These are phyloP conservation scores for Delonix regia DNA, from an alignment of 306 rosid species.

Conservation along the genomic window DNA sequence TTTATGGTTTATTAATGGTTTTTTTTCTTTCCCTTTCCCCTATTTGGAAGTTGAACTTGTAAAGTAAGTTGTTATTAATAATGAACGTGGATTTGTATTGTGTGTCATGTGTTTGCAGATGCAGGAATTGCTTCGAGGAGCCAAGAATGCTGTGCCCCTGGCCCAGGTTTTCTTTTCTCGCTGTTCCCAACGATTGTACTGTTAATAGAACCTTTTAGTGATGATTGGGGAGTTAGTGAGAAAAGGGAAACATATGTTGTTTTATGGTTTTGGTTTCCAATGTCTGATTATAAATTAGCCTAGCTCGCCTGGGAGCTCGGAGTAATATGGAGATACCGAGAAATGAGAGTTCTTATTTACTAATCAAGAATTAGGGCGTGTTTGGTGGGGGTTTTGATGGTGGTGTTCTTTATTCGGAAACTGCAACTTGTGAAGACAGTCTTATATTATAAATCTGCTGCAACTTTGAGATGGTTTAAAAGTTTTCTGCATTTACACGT, in stretches of 20 bases:
- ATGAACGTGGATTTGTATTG: slow-evolving; percentile 2
- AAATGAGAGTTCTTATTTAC: background rate
- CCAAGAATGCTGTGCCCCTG: slow-evolving; percentile 27
- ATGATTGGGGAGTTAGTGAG: background rate
- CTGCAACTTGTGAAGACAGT: background rate
- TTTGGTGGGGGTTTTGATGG: background rate
- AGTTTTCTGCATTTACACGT: background rate
- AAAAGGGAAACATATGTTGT: background rate
- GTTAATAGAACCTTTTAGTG: background rate
- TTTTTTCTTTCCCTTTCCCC: background rate
- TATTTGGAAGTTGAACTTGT: slow-evolving; percentile 18
- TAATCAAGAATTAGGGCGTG: slow-evolving; percentile 4
- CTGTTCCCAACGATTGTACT: background rate
- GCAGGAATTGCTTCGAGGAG: slow-evolving; percentile 33
- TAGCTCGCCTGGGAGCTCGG: slow-evolving; percentile 14
- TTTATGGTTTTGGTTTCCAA: slow-evolving; percentile 11
- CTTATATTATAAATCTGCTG: slow-evolving; percentile 12
- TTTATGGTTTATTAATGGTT: background rate
- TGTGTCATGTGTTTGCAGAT: slow-evolving; percentile 8
- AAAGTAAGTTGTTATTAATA: background rate
- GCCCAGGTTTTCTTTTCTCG: slow-evolving; percentile 7
- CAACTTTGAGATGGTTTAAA: background rate
- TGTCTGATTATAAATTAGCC: background rate
- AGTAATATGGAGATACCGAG: background rate
- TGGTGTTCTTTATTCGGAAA: background rate